Evolutionary conservation across 495 filamentous ascomycete species (phyloP).

Genomic region (Cryomyces antarcticus): DNA sequence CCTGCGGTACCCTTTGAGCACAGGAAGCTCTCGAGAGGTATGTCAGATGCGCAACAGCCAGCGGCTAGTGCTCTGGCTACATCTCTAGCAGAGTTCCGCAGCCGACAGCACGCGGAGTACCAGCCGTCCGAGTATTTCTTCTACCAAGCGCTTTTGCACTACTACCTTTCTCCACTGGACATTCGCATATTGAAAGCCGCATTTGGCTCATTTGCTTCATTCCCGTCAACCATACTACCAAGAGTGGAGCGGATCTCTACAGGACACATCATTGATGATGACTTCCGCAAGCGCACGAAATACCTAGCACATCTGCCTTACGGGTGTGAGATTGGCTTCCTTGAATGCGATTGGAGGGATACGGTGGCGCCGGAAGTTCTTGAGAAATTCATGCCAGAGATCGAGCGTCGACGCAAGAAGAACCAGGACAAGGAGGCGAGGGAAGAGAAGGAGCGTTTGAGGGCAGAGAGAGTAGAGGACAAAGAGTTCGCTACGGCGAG

Average conservation of each 20-base stretch:
- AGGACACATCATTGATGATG: constrained; percentile 79
- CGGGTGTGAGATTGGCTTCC: constrained; percentile 80
- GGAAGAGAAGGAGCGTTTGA: constrained; percentile 76
- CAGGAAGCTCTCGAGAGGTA: not conserved
- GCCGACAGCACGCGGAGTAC: constrained; percentile 13
- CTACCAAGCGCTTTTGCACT: constrained; percentile 75
- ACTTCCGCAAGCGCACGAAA: constrained; percentile 65
- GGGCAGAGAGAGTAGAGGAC: constrained; percentile 63
- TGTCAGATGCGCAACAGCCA: constrained; percentile 8
- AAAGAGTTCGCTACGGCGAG: constrained; percentile 16
- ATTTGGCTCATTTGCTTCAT: constrained; percentile 63
- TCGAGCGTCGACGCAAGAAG: constrained; percentile 53
- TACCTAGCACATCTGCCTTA: constrained; percentile 83
- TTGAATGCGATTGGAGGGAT: constrained; percentile 96
- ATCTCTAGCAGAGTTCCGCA: constrained; percentile 21
- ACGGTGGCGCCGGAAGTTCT: constrained; percentile 60
- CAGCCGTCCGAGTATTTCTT: constrained; percentile 49
- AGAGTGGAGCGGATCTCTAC: constrained; percentile 81
- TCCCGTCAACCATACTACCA: constrained; percentile 80
- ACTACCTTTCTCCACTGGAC: constrained; percentile 83
- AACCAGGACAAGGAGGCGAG: constrained; percentile 73
- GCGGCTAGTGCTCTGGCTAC: constrained; percentile 8
- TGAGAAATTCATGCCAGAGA: constrained; percentile 50
- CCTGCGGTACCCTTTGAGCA: constrained; percentile 4
- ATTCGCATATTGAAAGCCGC: constrained; percentile 85